phyloP scores from a whole-genome alignment of 2,329 filamentous ascomycete species.

The Aureobasidium musti region DNA sequence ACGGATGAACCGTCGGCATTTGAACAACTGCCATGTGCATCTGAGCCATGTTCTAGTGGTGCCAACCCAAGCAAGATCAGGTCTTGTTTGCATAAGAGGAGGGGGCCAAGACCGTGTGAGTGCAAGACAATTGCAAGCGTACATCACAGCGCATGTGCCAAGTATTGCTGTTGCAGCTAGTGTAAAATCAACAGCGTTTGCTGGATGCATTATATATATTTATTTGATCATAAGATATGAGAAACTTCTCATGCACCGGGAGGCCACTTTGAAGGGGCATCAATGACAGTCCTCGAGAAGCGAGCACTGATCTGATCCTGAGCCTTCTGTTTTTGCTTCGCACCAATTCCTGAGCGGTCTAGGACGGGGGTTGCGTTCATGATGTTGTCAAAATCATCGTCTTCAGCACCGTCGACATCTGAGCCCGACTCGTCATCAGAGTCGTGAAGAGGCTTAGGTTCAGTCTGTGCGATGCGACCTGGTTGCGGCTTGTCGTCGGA shows the following conservation, averaged over 20 bases:
- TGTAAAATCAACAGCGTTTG: slow-evolving; percentile 1
- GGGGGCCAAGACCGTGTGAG: background rate
- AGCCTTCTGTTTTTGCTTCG: slow-evolving; percentile 59
- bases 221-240: background rate
- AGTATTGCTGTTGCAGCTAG: background rate
- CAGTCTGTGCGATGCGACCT: slow-evolving; percentile 62
- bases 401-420: slow-evolving; percentile 65
- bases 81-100: background rate
- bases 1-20: slow-evolving; percentile 2
- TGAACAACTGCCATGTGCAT: background rate
- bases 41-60: background rate
- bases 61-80: background rate
- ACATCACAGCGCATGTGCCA: background rate
- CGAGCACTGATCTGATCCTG: slow-evolving; percentile 53
- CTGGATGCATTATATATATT: background rate
- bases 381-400: slow-evolving; percentile 88
- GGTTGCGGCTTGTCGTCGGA: slow-evolving; percentile 57
- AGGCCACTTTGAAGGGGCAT: slow-evolving; percentile 51
- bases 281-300: slow-evolving; percentile 53
- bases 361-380: slow-evolving; percentile 89
- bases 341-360: slow-evolving; percentile 73
- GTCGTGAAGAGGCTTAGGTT: slow-evolving; percentile 52
- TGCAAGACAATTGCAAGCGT: background rate
- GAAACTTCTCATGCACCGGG: background rate
- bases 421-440: slow-evolving; percentile 71